phyloP scores from a whole-genome alignment of 768 basidiomycete genomes.

The Lactifluus rugatus region DNA sequence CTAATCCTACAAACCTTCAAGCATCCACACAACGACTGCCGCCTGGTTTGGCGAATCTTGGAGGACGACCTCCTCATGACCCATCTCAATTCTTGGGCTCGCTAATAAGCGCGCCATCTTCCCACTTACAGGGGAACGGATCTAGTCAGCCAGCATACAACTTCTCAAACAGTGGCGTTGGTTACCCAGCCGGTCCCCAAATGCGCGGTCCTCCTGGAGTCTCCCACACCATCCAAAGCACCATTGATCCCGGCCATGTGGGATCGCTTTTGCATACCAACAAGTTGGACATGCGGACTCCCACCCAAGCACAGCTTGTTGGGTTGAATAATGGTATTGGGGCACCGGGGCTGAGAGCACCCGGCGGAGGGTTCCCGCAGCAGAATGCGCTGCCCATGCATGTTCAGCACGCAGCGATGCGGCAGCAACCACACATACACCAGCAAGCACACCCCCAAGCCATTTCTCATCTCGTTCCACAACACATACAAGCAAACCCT shows the following conservation, averaged over 20 bases:
- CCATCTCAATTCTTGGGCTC: slow-evolving; percentile 47
- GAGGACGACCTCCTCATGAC: slow-evolving; percentile 74
- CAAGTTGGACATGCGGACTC: slow-evolving; percentile 45
- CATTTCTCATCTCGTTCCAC: slow-evolving; percentile 40
- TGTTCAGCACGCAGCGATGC: slow-evolving; percentile 37
- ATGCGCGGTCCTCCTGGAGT: slow-evolving; percentile 44
- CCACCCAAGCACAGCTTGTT: slow-evolving; percentile 40
- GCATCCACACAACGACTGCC: slow-evolving; percentile 49
- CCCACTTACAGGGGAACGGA: slow-evolving; percentile 14
- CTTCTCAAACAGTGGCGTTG: slow-evolving; percentile 19
- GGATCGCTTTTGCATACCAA: slow-evolving; percentile 43
- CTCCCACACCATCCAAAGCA: slow-evolving; percentile 36
- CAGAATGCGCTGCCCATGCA: slow-evolving; percentile 32
- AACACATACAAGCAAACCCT: slow-evolving; percentile 48
- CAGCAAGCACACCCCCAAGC: slow-evolving; percentile 52
- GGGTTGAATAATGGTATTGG: slow-evolving; percentile 37
- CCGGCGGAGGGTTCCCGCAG: slow-evolving; percentile 41
- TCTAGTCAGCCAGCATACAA: slow-evolving; percentile 32
- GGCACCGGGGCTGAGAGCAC: slow-evolving; percentile 37
- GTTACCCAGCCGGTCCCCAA: slow-evolving; percentile 28
- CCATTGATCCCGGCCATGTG: slow-evolving; percentile 39
- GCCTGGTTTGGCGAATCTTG: slow-evolving; percentile 73
- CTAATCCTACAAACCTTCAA: slow-evolving; percentile 41
- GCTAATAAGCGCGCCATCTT: slow-evolving; percentile 31
- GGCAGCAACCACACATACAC: slow-evolving; percentile 37